phyloP scores from a whole-genome alignment of 257 asterid genomes.

The Datura wrightii region DNA sequence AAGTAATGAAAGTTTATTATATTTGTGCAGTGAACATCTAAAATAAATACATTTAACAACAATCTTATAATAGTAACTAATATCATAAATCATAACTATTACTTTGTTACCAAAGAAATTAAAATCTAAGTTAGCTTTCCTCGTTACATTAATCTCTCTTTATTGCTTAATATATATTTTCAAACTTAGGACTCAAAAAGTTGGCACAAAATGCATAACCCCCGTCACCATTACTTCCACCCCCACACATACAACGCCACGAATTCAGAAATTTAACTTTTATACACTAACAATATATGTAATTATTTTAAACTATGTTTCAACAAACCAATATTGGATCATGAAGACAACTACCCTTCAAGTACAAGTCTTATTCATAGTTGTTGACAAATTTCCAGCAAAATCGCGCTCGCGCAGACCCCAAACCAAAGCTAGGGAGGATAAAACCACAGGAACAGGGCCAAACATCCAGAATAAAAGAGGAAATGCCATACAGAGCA shows the following conservation, averaged over 20 bases:
- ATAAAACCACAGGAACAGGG: slow-evolving; percentile 62
- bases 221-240: no score
- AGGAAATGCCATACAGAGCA: slow-evolving; percentile 65
- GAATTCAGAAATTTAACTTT: background rate
- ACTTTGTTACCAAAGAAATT: background rate
- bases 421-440: slow-evolving; percentile 70
- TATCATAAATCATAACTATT: background rate
- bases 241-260: background rate
- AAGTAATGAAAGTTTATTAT: no score
- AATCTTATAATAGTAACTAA: no score
- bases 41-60: no score
- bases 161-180: background rate
- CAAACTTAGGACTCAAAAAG: background rate
- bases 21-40: no score
- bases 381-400: background rate
- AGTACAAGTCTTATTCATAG: background rate
- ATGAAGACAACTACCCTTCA: background rate
- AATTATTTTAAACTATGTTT: background rate
- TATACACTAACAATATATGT: background rate
- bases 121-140: background rate
- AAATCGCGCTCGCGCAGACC: slow-evolving; percentile 68
- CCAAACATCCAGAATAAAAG: slow-evolving; percentile 76
- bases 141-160: background rate
- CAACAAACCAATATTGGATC: background rate
- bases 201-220: background rate